A percentile compares a stretch with the other conserved stretches of the same genome.
These are phyloP conservation scores for Talaromyces sp. DNA, from an alignment of 2,329 filamentous ascomycete species.

Conservation along the genomic window DNA sequence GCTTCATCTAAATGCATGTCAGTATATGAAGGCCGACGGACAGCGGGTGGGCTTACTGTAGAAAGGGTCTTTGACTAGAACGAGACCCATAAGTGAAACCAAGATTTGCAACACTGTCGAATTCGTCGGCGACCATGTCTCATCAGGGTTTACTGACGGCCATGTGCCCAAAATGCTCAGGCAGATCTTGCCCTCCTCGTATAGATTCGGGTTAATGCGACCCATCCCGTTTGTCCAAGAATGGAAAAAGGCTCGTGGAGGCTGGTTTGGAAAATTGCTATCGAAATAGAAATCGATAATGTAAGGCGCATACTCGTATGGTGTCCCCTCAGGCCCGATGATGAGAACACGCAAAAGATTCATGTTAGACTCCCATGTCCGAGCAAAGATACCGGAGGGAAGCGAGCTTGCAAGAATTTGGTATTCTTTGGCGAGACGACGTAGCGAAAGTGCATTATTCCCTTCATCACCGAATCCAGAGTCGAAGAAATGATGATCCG, in stretches of 20 bases:
- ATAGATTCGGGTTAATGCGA: constrained; percentile 58
- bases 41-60: constrained; percentile 43
- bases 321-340: constrained; percentile 54
- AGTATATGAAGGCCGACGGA: background rate
- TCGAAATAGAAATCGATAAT: constrained; percentile 55
- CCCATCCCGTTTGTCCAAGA: constrained; percentile 52
- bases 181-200: constrained; percentile 60
- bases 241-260: constrained; percentile 55
- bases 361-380: constrained; percentile 55
- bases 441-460: constrained; percentile 31
- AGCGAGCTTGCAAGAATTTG: constrained; percentile 52
- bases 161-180: constrained; percentile 56
- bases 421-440: constrained; percentile 54
- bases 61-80: constrained; percentile 56
- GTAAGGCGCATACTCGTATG: constrained; percentile 58
- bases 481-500: constrained; percentile 37
- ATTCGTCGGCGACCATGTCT: constrained; percentile 49
- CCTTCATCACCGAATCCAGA: background rate
- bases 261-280: constrained; percentile 45
- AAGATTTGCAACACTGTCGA: constrained; percentile 55
- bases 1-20: constrained; percentile 47
- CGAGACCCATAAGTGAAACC: constrained; percentile 53
- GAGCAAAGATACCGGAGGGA: constrained; percentile 53
- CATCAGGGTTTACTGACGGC: constrained; percentile 48
- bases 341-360: constrained; percentile 56